Percentiles rank a stretch among this genome's conserved stretches.
Evolutionary conservation across 176 grass and related monocot genomes (phyloP).

Genomic region (Pharus latifolius): DNA sequence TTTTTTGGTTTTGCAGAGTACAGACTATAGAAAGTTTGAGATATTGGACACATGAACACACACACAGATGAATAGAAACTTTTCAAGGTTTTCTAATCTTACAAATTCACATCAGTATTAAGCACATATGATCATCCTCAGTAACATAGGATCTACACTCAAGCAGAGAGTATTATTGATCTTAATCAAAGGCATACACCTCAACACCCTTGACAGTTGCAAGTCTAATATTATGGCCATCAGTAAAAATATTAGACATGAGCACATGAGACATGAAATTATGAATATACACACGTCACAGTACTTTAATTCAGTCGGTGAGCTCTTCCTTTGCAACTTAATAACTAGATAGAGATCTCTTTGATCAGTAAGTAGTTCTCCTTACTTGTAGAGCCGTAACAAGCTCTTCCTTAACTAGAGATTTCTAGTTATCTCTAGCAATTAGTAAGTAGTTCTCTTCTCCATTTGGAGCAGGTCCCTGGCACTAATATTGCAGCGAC

Average conservation of each 20-base stretch:
- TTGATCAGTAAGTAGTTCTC: constrained; percentile 18
- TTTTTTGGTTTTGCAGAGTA: background rate
- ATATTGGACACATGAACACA: background rate
- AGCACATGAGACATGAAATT: constrained; percentile 10
- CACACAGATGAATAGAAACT: background rate
- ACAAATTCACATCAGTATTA: background rate
- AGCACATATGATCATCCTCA: background rate
- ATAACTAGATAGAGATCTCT: constrained; percentile 9
- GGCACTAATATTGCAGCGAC: constrained; percentile 73
- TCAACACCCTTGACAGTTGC: constrained; percentile 4
- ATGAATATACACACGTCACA: constrained; percentile 15
- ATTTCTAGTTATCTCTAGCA: constrained; percentile 6
- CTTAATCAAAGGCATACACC: constrained; percentile 6
- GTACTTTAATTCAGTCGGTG: background rate
- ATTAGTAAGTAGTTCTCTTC: constrained; percentile 23
- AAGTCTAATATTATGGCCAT: constrained; percentile 1
- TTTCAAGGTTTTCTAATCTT: background rate
- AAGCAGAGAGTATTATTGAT: constrained; percentile 22
- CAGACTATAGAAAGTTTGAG: background rate
- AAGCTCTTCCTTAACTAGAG: constrained; percentile 7
- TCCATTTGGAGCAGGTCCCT: constrained; percentile 45
- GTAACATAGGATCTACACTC: background rate
- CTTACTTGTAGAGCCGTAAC: constrained; percentile 3
- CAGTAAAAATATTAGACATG: constrained; percentile 10
- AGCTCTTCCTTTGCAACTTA: constrained; percentile 21